Percentiles rank a stretch among this genome's conserved stretches.
Conservation (phyloP, 208 protist species). For the Endotrypanum monterogeii region DNA sequence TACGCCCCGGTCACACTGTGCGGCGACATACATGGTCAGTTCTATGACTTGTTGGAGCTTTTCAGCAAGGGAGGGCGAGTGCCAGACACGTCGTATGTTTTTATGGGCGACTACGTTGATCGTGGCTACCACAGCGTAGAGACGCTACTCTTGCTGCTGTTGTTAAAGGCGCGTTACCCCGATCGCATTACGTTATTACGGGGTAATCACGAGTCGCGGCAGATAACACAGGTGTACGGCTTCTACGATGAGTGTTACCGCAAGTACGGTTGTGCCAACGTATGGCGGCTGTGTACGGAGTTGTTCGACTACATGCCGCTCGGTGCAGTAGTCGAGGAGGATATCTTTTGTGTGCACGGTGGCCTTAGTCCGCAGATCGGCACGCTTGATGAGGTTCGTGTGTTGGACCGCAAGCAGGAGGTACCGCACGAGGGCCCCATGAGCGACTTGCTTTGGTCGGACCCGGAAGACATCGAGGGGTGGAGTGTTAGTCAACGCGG, state of each 20-base stretch:
- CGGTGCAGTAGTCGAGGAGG: constrained; percentile 86
- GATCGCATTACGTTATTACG: constrained; percentile 95
- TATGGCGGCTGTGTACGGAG: constrained; percentile 89
- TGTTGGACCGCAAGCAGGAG: constrained; percentile 89
- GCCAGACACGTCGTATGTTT: constrained; percentile 85
- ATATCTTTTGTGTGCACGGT: constrained; percentile 95
- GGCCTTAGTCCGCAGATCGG: constrained; percentile 86
- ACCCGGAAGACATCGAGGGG: constrained; percentile 91
- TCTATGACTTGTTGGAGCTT: constrained; percentile 97
- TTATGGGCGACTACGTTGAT: constrained; percentile 96
- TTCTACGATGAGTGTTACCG: constrained; percentile 97
- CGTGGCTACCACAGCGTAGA: constrained; percentile 95
- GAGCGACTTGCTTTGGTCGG: constrained; percentile 91
- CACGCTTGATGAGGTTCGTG: constrained; percentile 87
- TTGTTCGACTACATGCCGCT: constrained; percentile 95
- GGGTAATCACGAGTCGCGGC: constrained; percentile 97
- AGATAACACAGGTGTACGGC: constrained; percentile 97
- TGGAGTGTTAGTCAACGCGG: constrained; percentile 88
- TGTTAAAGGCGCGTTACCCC: constrained; percentile 94
- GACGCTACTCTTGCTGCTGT: constrained; percentile 89
- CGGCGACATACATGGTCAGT: constrained; percentile 99
- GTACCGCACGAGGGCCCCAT: constrained; percentile 91
- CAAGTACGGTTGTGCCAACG: constrained; percentile 91
- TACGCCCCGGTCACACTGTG: constrained; percentile 98
- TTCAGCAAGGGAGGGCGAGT: constrained; percentile 95